Evolutionary conservation across 2,329 filamentous ascomycete species (phyloP).

Genomic region (Trichophyton verrucosum): DNA sequence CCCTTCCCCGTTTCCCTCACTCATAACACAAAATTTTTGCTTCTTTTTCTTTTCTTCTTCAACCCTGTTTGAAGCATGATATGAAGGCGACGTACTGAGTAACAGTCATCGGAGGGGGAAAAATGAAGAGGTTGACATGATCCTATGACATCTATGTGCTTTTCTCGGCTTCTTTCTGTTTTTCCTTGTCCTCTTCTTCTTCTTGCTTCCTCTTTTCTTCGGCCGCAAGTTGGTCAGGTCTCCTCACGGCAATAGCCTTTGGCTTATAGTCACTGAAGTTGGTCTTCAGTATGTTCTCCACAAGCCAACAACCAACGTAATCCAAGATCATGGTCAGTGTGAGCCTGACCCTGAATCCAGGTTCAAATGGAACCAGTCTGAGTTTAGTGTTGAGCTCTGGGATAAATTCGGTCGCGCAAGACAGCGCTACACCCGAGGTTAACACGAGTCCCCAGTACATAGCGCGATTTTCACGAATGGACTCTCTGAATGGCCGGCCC

Average conservation of each 20-base stretch:
- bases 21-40: background rate
- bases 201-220: slow-evolving; percentile 58
- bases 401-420: slow-evolving; percentile 86
- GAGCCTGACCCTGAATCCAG: slow-evolving; percentile 80
- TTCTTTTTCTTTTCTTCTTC: background rate
- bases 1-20: background rate
- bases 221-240: slow-evolving; percentile 71
- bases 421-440: slow-evolving; percentile 81
- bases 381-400: slow-evolving; percentile 91
- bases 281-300: slow-evolving; percentile 75
- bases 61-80: too few relatives aligned
- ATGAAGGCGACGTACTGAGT: background rate
- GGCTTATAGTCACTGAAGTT: slow-evolving; percentile 84
- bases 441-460: slow-evolving; percentile 97
- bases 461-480: slow-evolving; percentile 84
- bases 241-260: slow-evolving; percentile 79
- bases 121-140: background rate
- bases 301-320: slow-evolving; percentile 72
- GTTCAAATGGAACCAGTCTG: slow-evolving; percentile 77
- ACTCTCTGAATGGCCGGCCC: slow-evolving; percentile 92
- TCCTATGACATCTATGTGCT: background rate
- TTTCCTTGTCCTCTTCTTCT: slow-evolving; percentile 33
- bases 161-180: background rate
- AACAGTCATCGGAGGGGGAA: background rate
- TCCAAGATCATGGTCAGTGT: slow-evolving; percentile 76